Conservation (phyloP, 352 stramenopile species). For the Globisporangium spinosum region DNA sequence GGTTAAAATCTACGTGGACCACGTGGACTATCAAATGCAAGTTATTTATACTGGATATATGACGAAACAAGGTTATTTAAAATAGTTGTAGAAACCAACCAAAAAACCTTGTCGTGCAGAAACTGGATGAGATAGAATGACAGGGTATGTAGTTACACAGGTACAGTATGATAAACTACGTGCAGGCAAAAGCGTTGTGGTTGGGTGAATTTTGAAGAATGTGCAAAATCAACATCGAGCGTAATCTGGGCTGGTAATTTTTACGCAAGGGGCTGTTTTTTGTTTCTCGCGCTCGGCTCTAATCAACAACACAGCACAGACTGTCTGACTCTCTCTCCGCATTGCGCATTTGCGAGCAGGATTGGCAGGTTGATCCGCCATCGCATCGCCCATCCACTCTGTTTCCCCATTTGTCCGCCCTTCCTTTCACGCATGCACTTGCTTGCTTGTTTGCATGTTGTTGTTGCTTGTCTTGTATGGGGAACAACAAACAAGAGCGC, state of each 20-base stretch:
- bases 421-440: neutral
- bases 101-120: neutral
- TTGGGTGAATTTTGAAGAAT: neutral
- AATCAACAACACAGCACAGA: neutral
- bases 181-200: neutral
- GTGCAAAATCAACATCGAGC: neutral
- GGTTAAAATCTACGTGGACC: neutral
- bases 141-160: neutral
- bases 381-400: neutral
- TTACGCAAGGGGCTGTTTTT: neutral
- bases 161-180: neutral
- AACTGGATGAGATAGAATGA: neutral
- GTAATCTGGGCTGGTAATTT: slow-evolving; percentile 1
- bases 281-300: neutral
- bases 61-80: neutral
- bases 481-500: neutral
- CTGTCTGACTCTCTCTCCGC: neutral
- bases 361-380: neutral
- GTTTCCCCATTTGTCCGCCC: neutral
- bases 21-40: neutral
- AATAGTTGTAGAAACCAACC: neutral
- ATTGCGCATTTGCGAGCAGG: neutral
- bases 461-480: neutral
- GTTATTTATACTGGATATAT: neutral
- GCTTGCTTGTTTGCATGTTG: neutral